Percentiles rank a stretch among this genome's conserved stretches.
Conservation (phyloP, 108 stramenopile genomes). For the Schizochytrium sp. region DNA sequence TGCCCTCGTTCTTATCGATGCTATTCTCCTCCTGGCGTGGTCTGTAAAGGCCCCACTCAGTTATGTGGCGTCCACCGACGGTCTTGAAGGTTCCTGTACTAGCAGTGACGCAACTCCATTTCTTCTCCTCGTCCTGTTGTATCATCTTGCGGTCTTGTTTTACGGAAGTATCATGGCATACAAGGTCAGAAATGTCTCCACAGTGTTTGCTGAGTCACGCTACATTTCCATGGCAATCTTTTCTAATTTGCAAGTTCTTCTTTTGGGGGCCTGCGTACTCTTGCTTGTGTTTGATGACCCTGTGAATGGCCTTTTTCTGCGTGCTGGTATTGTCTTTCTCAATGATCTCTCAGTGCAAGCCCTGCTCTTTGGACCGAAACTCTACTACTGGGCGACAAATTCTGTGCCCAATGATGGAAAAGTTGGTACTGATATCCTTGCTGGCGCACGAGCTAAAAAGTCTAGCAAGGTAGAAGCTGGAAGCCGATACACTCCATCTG, state of each 20-base stretch:
- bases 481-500: too few species aligned
- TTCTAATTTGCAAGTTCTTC: neutral
- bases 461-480: too few species aligned
- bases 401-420: too few species aligned
- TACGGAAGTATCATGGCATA: conserved; percentile 1
- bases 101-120: too few species aligned
- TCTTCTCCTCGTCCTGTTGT: neutral
- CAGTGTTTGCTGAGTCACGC: neutral
- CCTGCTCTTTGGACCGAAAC: neutral
- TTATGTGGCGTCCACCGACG: too few species aligned
- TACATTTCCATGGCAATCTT: conserved; percentile 1
- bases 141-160: neutral
- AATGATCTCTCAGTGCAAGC: neutral
- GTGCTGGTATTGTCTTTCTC: neutral
- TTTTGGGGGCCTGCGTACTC: neutral
- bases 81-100: too few species aligned
- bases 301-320: neutral
- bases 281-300: neutral
- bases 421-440: too few species aligned
- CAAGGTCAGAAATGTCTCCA: neutral
- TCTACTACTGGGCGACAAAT: neutral
- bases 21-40: too few species aligned
- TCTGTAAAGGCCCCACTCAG: too few species aligned
- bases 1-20: too few species aligned
- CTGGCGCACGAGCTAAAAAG: too few species aligned